These are phyloP conservation scores for Lactarius akahatsu DNA, from an alignment of 768 basidiomycete genomes.

Conservation along the genomic window DNA sequence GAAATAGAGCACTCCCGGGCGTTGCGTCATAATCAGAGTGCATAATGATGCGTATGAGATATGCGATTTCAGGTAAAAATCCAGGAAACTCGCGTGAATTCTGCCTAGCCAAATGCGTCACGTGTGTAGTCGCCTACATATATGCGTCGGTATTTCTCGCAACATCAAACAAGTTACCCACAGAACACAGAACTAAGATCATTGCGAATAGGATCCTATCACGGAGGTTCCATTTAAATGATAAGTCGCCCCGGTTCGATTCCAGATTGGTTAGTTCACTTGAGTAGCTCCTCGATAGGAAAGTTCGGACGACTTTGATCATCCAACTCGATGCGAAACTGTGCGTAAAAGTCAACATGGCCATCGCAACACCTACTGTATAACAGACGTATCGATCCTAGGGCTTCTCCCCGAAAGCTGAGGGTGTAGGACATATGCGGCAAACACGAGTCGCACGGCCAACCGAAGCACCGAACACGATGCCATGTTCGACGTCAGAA, in stretches of 20 bases:
- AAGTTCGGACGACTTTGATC: constrained; percentile 10
- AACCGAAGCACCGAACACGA: constrained; percentile 65
- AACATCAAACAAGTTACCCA: constrained; percentile 12
- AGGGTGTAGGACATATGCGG: constrained; percentile 52
- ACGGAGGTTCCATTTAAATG: neutral
- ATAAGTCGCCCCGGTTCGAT: neutral
- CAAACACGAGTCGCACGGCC: constrained; percentile 55
- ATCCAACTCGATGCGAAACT: constrained; percentile 12
- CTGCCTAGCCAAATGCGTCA: neutral
- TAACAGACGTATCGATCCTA: constrained; percentile 14
- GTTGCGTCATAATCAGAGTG: constrained; percentile 26
- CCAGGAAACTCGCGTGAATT: constrained; percentile 13
- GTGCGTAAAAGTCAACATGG: neutral
- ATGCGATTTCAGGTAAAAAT: constrained; percentile 13
- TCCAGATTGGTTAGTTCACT: neutral
- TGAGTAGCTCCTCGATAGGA: constrained; percentile 14
- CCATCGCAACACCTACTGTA: constrained; percentile 24
- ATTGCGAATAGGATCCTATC: constrained; percentile 28
- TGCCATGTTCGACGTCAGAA: constrained; percentile 47
- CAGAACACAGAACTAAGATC: constrained; percentile 29
- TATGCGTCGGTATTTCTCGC: neutral
- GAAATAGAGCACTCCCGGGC: too few species aligned
- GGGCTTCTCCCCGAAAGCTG: constrained; percentile 38
- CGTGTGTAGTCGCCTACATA: constrained; percentile 1
- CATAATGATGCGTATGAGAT: constrained; percentile 21